Percentiles rank a stretch among this genome's conserved stretches.
Conservation (phyloP, 768 basidiomycete genomes). For the Tricholoma matsutake region DNA sequence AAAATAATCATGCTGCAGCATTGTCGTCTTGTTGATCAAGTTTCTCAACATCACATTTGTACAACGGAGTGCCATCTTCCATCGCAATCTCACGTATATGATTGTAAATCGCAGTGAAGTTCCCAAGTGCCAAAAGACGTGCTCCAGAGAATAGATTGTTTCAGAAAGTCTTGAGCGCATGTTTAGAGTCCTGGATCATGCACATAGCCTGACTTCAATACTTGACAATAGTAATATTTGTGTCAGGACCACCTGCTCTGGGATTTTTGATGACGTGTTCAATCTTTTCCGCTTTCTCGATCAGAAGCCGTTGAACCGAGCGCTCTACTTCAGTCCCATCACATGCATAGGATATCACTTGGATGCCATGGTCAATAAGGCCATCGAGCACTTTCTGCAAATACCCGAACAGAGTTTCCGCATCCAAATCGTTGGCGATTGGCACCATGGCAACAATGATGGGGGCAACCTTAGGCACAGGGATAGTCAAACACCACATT, state of each 20-base stretch:
- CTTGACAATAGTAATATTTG: conserved; percentile 17
- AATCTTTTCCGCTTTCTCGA: neutral
- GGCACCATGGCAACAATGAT: neutral
- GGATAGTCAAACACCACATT: neutral
- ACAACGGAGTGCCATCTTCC: conserved; percentile 22
- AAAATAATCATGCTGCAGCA: conserved; percentile 39
- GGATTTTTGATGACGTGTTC: conserved; percentile 5
- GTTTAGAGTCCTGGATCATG: conserved; percentile 19
- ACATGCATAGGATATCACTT: neutral
- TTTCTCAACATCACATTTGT: conserved; percentile 7
- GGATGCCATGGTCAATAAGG: neutral
- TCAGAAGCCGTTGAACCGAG: conserved; percentile 19
- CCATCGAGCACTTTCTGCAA: neutral
- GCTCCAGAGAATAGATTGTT: conserved; percentile 27
- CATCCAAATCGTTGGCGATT: neutral
- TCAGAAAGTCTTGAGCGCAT: too few species aligned
- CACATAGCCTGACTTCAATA: conserved; percentile 25
- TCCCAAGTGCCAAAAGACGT: conserved; percentile 4
- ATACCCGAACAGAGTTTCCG: neutral
- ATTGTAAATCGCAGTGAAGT: conserved; percentile 8
- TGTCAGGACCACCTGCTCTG: neutral
- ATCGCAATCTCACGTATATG: conserved; percentile 18
- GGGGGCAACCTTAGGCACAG: neutral
- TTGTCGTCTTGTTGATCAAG: conserved; percentile 43
- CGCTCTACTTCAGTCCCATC: conserved; percentile 20